Evolutionary conservation across 768 basidiomycete species (phyloP), one percentile per base, ranked within the genome.

Genomic region (Kwoniella heveanensis): DNA sequence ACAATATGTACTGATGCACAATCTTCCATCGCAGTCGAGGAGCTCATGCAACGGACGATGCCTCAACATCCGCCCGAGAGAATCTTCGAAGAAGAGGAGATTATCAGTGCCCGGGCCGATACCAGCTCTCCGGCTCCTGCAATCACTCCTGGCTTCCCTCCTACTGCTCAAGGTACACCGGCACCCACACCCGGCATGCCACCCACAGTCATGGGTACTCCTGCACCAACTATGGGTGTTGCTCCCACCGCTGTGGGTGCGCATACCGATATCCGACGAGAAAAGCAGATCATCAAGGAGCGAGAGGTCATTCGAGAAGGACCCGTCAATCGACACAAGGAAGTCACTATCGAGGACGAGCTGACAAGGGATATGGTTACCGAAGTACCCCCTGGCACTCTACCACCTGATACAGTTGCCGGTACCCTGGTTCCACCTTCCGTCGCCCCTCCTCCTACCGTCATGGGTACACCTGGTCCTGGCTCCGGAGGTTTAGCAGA

Each of bases 281-380:
- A 77, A 39, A 77, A 73, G 63, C 67, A 66, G 5, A 59, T 67
- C 22, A 60, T 65, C 63, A 74, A 65, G 44, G 76, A 77, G 50
- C 63, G 62, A 24, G 76, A 77, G 52, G 56, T 70, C 39, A 69
- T 70, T 17, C 70, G 64, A n/a, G 67, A 76, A 30, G 67, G 70
- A 52, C 70, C 67, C 10, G 26, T 56, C 47, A 56, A 57, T 56
- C 63, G 60, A 6, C 67, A 69, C 56, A 70, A 58, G 55, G 68
- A 76, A 46, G 57, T 64, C 26, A 63, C 68, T 10, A 29, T 32
- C 24, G 64, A 66, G 22, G 49, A 67, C 17, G 66, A 68, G 24
- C 49, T 62, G 37, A 60, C 70, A 15, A 56, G 39, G 37, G 70
- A 68, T 39, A 52, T 62, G 39, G 62, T 67, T n/a, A 67, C 68